Evolutionary conservation across 805 yeast species (phyloP).

Genomic region (Starmera dryadoides): DNA sequence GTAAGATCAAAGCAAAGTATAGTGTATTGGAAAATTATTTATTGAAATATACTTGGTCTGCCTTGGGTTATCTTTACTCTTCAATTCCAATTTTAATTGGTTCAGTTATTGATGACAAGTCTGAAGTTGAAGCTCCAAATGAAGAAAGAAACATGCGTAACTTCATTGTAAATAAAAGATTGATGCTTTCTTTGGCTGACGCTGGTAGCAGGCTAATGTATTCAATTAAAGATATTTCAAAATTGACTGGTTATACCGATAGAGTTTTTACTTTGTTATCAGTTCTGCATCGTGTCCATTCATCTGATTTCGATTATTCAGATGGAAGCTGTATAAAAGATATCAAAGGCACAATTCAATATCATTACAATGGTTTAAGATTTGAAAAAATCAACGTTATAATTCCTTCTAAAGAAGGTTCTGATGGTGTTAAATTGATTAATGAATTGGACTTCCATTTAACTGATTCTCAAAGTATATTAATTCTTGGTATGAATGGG

Average conservation of each 20-base stretch:
- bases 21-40: slow-evolving; percentile 78
- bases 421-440: slow-evolving; percentile 54
- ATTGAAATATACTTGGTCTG: slow-evolving; percentile 90
- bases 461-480: slow-evolving; percentile 47
- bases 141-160: slow-evolving; percentile 69
- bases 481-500: slow-evolving; percentile 84
- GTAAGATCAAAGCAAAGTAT: slow-evolving; percentile 56
- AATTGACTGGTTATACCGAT: slow-evolving; percentile 84
- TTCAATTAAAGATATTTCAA: slow-evolving; percentile 88
- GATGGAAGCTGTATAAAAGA: slow-evolving; percentile 36
- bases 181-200: slow-evolving; percentile 87
- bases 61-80: slow-evolving; percentile 86
- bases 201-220: slow-evolving; percentile 94
- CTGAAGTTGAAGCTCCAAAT: slow-evolving; percentile 15
- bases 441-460: slow-evolving; percentile 53
- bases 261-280: slow-evolving; percentile 70
- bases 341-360: slow-evolving; percentile 75
- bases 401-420: slow-evolving; percentile 62
- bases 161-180: slow-evolving; percentile 83
- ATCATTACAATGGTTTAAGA: slow-evolving; percentile 69
- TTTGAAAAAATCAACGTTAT: slow-evolving; percentile 78
- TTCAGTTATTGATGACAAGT: slow-evolving; percentile 24
- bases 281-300: slow-evolving; percentile 79
- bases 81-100: slow-evolving; percentile 81
- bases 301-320: slow-evolving; percentile 35